Base-by-base conservation (phyloP, 1,284 basidiomycete species). In the Ganoderma lingzhi region DNA sequence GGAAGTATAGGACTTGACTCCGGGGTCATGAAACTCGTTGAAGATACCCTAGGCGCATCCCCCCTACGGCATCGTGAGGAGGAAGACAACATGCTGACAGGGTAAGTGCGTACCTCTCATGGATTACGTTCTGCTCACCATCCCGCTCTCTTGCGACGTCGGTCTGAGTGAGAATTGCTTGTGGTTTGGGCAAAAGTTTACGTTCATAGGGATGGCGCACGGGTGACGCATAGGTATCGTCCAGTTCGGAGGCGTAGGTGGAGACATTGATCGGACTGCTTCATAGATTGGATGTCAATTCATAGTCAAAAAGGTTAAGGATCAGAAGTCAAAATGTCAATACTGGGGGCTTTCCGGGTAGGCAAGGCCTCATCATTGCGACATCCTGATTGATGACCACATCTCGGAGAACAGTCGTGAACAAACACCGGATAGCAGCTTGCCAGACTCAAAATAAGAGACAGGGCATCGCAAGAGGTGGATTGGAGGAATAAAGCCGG, bases 211-310 rank as follows among this genome's bases (percentile, higher is more conserved):
- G 74, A 72, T 82, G 79, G 2, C 76, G 75, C 15, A 84, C 71
- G 28, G 86, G 86, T 37, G 86, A 86, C 56, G 84, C 82, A 56
- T 67, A 73, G 71, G 74, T 79, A 77, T 71, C 80, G 76, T 71
- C 69, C 39, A 85, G 55, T 10, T 71, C 66, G 10, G 73, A 61
- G 9, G 70, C 77, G 77, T 88, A 90, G 51, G 82, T 82, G 61
- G 81, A 78, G 64, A 85, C 72, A 73, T 85, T 86, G 68, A 81
- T 84, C 10, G 88, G 87, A 74, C 89, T 90, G 61, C 69, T 66
- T 65, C 37, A 63, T 32, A 44, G 19, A 23, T 65, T 32, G 41
- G 59, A 62, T 51, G 32, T 39, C 39, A 63, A 32, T 32, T 58
- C 28, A 28, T 3, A 8, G n/a, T 28, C 30, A n/a, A 14, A 45